A percentile compares a stretch with the other conserved stretches of the same genome.
Evolutionary conservation across 805 yeast species (phyloP).

Genomic region (Blastobotrys americana): DNA sequence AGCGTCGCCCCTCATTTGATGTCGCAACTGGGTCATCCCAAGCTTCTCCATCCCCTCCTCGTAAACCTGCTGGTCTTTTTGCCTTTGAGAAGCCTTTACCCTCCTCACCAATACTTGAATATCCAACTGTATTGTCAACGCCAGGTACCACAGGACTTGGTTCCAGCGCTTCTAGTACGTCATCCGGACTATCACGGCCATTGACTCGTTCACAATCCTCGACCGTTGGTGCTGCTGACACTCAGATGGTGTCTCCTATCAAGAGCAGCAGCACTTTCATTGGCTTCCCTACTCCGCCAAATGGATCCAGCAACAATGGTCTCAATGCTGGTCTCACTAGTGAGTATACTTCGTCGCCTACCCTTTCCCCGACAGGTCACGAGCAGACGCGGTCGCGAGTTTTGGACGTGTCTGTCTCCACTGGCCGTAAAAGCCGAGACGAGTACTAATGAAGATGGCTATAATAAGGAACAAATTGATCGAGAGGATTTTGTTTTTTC

Average conservation of each 20-base stretch:
- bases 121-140: background rate
- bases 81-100: background rate
- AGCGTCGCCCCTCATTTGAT: background rate
- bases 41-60: background rate
- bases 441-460: no score
- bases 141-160: background rate
- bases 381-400: conserved; percentile 16
- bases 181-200: background rate
- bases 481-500: no score
- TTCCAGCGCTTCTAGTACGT: no score
- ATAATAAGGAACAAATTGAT: background rate
- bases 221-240: background rate
- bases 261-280: background rate
- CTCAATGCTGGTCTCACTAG: background rate
- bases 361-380: background rate
- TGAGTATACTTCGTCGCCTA: background rate
- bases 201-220: background rate
- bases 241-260: background rate
- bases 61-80: background rate
- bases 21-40: background rate
- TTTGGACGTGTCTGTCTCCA: conserved; percentile 20
- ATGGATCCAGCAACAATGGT: background rate
- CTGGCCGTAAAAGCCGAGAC: conserved; percentile 8
- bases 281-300: background rate
- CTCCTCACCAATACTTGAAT: background rate